phyloP scores from a whole-genome alignment of 2,329 filamentous ascomycete species.

The Exophiala xenobiotica region DNA sequence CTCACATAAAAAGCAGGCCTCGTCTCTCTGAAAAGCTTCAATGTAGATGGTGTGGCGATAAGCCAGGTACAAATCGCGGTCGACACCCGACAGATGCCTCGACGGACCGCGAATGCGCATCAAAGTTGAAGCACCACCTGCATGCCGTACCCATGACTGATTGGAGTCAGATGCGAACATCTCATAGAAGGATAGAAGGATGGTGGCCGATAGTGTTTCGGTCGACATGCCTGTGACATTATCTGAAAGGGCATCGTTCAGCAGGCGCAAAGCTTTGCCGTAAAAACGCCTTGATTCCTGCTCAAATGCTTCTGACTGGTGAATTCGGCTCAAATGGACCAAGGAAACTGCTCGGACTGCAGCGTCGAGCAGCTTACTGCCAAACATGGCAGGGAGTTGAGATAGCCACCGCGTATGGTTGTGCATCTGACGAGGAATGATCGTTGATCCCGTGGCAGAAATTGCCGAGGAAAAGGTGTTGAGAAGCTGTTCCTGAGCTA shows the following conservation, averaged over 20 bases:
- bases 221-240: conserved; percentile 34
- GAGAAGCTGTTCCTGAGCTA: conserved; percentile 29
- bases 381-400: conserved; percentile 26
- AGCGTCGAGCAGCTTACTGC: conserved; percentile 27
- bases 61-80: conserved; percentile 37
- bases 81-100: conserved; percentile 37
- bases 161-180: conserved; percentile 39
- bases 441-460: neutral
- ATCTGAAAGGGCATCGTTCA: conserved; percentile 34
- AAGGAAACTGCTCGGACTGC: conserved; percentile 34
- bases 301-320: conserved; percentile 29
- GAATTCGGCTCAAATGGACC: conserved; percentile 33
- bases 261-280: conserved; percentile 34
- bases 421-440: conserved; percentile 18
- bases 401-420: conserved; percentile 27
- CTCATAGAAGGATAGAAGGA: conserved; percentile 39
- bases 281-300: conserved; percentile 37
- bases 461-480: conserved; percentile 19
- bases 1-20: conserved; percentile 38
- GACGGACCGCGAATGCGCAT: conserved; percentile 38
- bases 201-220: conserved; percentile 37
- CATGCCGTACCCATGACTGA: conserved; percentile 40
- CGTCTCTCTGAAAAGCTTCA: conserved; percentile 36
- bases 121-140: conserved; percentile 36
- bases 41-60: conserved; percentile 39